A percentile compares a stretch with the other conserved stretches of the same genome.
Evolutionary conservation across 352 stramenopile species (phyloP).

Genomic region (Aphanomyces invadans): DNA sequence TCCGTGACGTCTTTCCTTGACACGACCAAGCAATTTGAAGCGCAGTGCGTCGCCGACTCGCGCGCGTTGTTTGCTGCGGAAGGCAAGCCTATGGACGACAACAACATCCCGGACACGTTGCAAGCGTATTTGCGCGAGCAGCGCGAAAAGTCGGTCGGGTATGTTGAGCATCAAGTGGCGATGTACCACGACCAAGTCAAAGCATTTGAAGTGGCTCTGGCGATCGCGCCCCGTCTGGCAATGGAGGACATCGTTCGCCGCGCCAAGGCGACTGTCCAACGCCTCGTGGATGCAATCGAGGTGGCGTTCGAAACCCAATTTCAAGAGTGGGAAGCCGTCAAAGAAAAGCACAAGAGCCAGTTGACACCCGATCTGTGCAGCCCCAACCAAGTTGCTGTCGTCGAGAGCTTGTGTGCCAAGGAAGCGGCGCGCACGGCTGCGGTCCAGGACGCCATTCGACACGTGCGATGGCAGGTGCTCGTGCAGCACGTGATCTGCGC

Average conservation of each 20-base stretch:
- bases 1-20: slow-evolving; percentile 36
- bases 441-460: slow-evolving; percentile 30
- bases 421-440: slow-evolving; percentile 39
- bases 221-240: slow-evolving; percentile 39
- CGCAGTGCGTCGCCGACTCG: slow-evolving; percentile 45
- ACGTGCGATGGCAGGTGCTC: slow-evolving; percentile 34
- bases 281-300: slow-evolving; percentile 21
- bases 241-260: slow-evolving; percentile 29
- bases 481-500: slow-evolving; percentile 30
- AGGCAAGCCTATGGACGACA: slow-evolving; percentile 54
- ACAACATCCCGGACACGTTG: slow-evolving; percentile 55
- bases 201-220: slow-evolving; percentile 49
- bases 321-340: slow-evolving; percentile 37
- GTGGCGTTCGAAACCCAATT: slow-evolving; percentile 34
- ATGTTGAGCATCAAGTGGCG: slow-evolving; percentile 44
- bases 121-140: slow-evolving; percentile 62
- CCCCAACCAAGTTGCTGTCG: slow-evolving; percentile 46
- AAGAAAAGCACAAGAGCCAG: slow-evolving; percentile 40
- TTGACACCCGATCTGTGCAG: slow-evolving; percentile 69
- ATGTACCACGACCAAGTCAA: slow-evolving; percentile 55
- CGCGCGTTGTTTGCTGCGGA: slow-evolving; percentile 36
- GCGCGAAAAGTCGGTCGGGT: slow-evolving; percentile 48
- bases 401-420: slow-evolving; percentile 46
- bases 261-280: slow-evolving; percentile 20
- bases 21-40: slow-evolving; percentile 47